phyloP scores from a whole-genome alignment of 1,284 basidiomycete species.

The Leccinum pachyderme region DNA sequence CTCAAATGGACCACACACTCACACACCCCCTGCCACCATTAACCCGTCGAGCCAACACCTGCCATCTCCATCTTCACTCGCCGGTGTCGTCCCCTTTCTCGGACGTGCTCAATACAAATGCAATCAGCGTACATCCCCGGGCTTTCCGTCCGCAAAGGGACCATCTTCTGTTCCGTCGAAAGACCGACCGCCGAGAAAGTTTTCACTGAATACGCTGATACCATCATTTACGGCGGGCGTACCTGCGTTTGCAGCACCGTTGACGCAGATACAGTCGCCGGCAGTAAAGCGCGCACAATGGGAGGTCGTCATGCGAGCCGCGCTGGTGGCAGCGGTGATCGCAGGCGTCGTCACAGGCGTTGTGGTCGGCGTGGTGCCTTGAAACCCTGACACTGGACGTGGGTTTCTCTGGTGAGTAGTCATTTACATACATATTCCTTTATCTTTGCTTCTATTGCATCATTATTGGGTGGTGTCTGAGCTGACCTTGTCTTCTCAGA shows the following conservation, averaged over 20 bases:
- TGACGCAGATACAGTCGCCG: constrained; percentile 68
- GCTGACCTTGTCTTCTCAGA: not conserved
- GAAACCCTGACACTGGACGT: not conserved
- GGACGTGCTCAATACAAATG: constrained; percentile 34
- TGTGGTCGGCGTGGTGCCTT: constrained; percentile 24
- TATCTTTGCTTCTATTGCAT: not conserved
- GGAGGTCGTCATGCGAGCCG: constrained; percentile 59
- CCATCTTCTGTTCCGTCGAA: not conserved
- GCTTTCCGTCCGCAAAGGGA: not conserved
- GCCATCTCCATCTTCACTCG: constrained; percentile 5
- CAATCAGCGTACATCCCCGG: constrained; percentile 10
- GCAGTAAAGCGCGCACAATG: constrained; percentile 72
- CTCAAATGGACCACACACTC: not conserved
- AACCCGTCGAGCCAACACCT: not conserved
- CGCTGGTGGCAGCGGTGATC: constrained; percentile 31
- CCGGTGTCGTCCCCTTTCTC: constrained; percentile 8
- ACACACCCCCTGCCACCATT: not conserved
- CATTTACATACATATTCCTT: not conserved
- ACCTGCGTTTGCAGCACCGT: constrained; percentile 65
- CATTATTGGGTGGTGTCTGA: not conserved
- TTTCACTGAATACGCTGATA: constrained; percentile 37
- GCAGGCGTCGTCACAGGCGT: constrained; percentile 17
- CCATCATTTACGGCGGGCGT: constrained; percentile 50
- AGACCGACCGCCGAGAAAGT: not conserved
- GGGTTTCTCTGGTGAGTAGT: not conserved